Conservation (phyloP, 1,139 yeast genomes). For the Debaryomyces fabryi region DNA sequence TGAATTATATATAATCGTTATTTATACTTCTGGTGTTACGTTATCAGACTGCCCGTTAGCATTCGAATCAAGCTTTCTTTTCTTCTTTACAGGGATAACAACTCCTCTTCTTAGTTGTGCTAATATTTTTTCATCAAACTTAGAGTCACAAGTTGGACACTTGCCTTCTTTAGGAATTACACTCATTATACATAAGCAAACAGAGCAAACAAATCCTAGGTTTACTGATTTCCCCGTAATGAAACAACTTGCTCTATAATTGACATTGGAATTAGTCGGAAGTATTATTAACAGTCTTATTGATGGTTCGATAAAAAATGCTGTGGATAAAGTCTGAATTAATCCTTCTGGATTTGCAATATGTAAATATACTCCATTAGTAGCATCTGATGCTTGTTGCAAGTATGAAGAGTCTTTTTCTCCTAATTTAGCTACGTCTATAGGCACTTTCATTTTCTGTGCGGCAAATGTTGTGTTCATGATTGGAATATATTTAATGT, state of each 20-base stretch:
- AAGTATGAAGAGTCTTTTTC: constrained; percentile 71
- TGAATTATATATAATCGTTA: neutral
- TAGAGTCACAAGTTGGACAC: constrained; percentile 56
- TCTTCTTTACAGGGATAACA: constrained; percentile 44
- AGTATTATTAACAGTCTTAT: constrained; percentile 71
- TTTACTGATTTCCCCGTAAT: constrained; percentile 87
- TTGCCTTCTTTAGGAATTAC: constrained; percentile 59
- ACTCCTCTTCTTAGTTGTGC: constrained; percentile 53
- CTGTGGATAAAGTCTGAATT: constrained; percentile 64
- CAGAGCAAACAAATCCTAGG: constrained; percentile 93
- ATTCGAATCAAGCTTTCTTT: constrained; percentile 32
- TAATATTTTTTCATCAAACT: constrained; percentile 54
- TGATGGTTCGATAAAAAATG: constrained; percentile 82
- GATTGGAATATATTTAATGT: constrained; percentile 83
- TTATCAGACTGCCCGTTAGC: constrained; percentile 5
- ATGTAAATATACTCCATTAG: constrained; percentile 84
- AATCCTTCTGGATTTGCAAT: constrained; percentile 77
- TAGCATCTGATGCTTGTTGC: constrained; percentile 96
- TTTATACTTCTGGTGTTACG: constrained; percentile 10
- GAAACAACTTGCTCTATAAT: constrained; percentile 93
- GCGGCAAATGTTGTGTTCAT: constrained; percentile 98
- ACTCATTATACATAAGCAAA: constrained; percentile 81
- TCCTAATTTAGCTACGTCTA: constrained; percentile 88
- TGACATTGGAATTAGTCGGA: constrained; percentile 86
- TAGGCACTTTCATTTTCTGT: constrained; percentile 85